phyloP scores from a whole-genome alignment of 2,329 filamentous ascomycete genomes.

The Cladosporium sp. region DNA sequence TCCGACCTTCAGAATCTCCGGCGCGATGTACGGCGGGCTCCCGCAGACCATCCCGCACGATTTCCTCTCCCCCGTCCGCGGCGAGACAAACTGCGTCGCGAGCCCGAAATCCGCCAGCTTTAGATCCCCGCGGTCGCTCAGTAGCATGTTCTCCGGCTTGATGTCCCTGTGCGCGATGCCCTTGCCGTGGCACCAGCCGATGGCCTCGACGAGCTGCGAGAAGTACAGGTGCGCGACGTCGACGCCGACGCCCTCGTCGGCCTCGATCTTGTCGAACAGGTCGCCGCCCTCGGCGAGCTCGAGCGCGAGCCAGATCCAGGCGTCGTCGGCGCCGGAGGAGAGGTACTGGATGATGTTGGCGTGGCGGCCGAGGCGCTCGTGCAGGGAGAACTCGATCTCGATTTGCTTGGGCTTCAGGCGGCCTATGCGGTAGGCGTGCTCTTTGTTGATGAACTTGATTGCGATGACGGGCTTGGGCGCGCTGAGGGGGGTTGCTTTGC shows the following conservation, averaged over 20 bases:
- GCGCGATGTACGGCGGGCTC: slow-evolving; percentile 93
- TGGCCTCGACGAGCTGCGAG: slow-evolving; percentile 78
- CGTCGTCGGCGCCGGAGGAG: slow-evolving; percentile 72
- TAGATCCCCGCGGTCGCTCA: slow-evolving; percentile 75
- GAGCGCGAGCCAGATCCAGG: slow-evolving; percentile 98
- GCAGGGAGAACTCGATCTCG: slow-evolving; percentile 82
- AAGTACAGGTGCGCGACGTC: slow-evolving; percentile 98
- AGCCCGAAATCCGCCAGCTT: slow-evolving; percentile 97
- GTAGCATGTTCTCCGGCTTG: slow-evolving; percentile 84
- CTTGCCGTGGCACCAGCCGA: slow-evolving; percentile 93
- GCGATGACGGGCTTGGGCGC: slow-evolving; percentile 73
- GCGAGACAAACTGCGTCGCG: slow-evolving; percentile 83
- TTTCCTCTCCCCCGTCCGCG: slow-evolving; percentile 67
- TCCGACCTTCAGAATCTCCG: slow-evolving; percentile 65
- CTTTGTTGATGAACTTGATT: slow-evolving; percentile 98
- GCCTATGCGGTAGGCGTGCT: slow-evolving; percentile 83
- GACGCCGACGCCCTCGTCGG: slow-evolving; percentile 87
- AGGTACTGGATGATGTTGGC: slow-evolving; percentile 93
- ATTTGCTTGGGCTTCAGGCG: slow-evolving; percentile 85
- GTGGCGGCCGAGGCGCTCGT: slow-evolving; percentile 75
- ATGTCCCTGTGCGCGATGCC: slow-evolving; percentile 78
- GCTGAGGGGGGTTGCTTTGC: slow-evolving; percentile 77
- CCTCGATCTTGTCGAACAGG: slow-evolving; percentile 98
- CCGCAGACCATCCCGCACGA: slow-evolving; percentile 85
- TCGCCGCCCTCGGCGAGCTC: slow-evolving; percentile 93